Conservation (phyloP, 129 eudicot genomes). For the Flaveria ramosissima region DNA sequence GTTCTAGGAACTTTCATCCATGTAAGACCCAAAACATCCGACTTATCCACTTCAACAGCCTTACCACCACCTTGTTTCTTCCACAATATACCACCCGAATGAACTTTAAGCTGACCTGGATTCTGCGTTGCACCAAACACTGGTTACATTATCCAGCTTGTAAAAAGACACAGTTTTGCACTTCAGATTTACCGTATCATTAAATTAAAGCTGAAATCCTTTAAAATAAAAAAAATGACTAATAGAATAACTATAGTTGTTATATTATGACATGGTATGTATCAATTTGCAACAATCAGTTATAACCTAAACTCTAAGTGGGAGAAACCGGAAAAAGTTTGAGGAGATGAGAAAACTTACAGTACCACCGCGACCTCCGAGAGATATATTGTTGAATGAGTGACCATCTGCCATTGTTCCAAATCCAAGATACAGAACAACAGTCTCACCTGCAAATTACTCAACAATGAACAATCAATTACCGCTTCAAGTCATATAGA, state of each 20-base stretch:
- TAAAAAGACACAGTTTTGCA: background rate
- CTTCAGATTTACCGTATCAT: background rate
- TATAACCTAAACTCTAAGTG: background rate
- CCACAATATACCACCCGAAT: slow-evolving; percentile 79
- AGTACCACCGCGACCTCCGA: slow-evolving; percentile 92
- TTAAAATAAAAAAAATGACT: background rate
- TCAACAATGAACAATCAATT: slow-evolving; percentile 12
- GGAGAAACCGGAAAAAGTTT: background rate
- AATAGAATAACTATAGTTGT: background rate
- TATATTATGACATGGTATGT: background rate
- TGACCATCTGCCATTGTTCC: slow-evolving; percentile 80
- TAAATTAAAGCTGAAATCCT: background rate
- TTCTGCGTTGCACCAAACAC: slow-evolving; percentile 49
- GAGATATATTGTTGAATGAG: slow-evolving; percentile 74
- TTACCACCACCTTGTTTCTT: slow-evolving; percentile 97
- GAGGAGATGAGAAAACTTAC: slow-evolving; percentile 47
- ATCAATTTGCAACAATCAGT: slow-evolving; percentile 15
- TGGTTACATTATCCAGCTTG: background rate
- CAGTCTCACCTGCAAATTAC: slow-evolving; percentile 21
- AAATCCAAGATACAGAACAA: slow-evolving; percentile 4
- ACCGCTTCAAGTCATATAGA: slow-evolving; percentile 22
- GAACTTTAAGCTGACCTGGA: slow-evolving; percentile 81
- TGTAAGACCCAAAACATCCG: slow-evolving; percentile 55
- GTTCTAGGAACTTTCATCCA: slow-evolving; percentile 96
- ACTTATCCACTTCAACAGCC: slow-evolving; percentile 82